Evolutionary conservation across 1,284 basidiomycete species (phyloP).

Genomic region (Malassezia dermatis): DNA sequence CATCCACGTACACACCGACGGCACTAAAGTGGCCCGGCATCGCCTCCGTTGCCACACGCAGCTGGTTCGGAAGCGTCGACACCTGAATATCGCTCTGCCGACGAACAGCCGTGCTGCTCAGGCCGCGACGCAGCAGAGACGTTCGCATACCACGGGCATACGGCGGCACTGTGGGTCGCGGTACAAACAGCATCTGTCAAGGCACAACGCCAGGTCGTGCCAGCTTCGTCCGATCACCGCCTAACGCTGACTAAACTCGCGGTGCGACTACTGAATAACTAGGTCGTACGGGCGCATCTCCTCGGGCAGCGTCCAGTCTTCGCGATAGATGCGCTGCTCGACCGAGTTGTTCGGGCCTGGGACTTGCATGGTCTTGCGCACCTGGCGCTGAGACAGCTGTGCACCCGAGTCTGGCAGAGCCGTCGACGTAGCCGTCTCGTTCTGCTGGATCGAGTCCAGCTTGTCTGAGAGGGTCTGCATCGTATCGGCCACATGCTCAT

Average conservation of each 20-base stretch:
- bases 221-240: not conserved
- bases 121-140: not conserved
- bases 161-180: not conserved
- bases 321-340: conserved; percentile 11
- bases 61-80: conserved; percentile 80
- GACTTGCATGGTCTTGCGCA: not conserved
- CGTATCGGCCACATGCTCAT: conserved; percentile 1
- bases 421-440: not conserved
- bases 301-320: conserved; percentile 13
- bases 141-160: not conserved
- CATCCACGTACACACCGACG: conserved; percentile 84
- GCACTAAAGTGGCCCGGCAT: conserved; percentile 91
- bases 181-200: not conserved
- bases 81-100: conserved; percentile 46
- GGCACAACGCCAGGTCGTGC: not conserved
- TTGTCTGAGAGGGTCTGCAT: conserved; percentile 10
- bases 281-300: conserved; percentile 19
- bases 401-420: not conserved
- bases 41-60: conserved; percentile 80
- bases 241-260: not conserved
- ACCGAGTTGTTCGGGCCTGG: not conserved
- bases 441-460: conserved; percentile 1
- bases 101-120: not conserved
- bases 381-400: not conserved
- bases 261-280: not conserved